Evolutionary conservation across 305 asterid species (phyloP).

Genomic region (Striga hermonthica): DNA sequence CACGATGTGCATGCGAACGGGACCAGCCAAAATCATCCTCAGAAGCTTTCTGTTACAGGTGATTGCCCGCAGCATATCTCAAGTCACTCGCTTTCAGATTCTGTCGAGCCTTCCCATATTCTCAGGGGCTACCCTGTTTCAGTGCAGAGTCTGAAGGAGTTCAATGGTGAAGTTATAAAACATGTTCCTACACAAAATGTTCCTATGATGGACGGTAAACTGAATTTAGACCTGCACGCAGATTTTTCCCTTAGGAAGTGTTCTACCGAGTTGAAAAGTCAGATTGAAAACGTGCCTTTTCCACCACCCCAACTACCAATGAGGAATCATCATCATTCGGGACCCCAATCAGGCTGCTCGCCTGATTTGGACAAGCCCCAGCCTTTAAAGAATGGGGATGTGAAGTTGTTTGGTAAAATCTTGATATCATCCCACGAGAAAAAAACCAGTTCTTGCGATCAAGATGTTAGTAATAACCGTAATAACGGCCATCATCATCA

Average conservation of each 20-base stretch:
- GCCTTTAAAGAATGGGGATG: conserved; percentile 65
- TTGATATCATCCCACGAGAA: conserved; percentile 58
- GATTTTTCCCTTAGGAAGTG: conserved; percentile 60
- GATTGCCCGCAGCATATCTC: conserved; percentile 41
- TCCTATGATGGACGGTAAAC: conserved; percentile 39
- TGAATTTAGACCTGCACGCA: conserved; percentile 34
- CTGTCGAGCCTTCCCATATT: conserved; percentile 48
- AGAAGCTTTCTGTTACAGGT: conserved; percentile 34
- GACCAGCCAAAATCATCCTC: conserved; percentile 35
- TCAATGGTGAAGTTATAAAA: conserved; percentile 42
- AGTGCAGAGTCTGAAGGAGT: conserved; percentile 41
- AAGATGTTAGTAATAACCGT: conserved; percentile 16
- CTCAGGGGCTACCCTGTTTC: conserved; percentile 59
- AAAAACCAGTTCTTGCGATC: conserved; percentile 35
- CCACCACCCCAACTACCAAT: conserved; percentile 42
- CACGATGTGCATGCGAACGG: conserved; percentile 36
- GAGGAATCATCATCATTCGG: conserved; percentile 37
- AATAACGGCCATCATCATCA: conserved; percentile 32
- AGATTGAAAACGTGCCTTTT: conserved; percentile 38
- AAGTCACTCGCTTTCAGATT: conserved; percentile 37
- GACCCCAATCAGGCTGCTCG: conserved; percentile 45
- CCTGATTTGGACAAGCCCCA: conserved; percentile 56
- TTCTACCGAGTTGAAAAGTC: conserved; percentile 39
- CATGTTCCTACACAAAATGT: conserved; percentile 39
- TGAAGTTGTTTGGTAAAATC: conserved; percentile 91